phyloP scores from a whole-genome alignment of 2,329 filamentous ascomycete genomes.

The Zymoseptoria pseudotritici region DNA sequence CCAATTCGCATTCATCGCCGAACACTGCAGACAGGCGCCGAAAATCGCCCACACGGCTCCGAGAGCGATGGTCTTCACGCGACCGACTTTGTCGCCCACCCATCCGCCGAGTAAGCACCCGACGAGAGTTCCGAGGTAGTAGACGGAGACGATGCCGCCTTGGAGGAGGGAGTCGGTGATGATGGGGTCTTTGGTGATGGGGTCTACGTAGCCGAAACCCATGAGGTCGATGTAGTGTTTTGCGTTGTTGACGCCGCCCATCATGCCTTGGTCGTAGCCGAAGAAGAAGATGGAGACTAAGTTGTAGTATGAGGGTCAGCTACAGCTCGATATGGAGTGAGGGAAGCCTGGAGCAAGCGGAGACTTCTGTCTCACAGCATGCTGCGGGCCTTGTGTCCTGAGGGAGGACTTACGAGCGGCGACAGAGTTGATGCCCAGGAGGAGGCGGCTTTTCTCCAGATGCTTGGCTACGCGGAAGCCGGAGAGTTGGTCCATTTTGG shows the following conservation, averaged over 20 bases:
- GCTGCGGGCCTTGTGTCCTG: too few relatives aligned
- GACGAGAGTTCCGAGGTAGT: conserved; percentile 56
- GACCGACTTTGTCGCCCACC: conserved; percentile 55
- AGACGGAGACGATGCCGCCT: conserved; percentile 53
- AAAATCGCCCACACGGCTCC: conserved; percentile 40
- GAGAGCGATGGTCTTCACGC: conserved; percentile 56
- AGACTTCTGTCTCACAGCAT: too few relatives aligned
- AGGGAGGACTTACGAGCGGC: too few relatives aligned
- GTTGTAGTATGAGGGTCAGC: too few relatives aligned
- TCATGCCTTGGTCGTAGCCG: conserved; percentile 36
- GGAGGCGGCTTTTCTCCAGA: conserved; percentile 49
- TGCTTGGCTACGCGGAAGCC: conserved; percentile 26
- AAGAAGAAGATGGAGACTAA: conserved; percentile 61
- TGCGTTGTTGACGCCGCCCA: conserved; percentile 59
- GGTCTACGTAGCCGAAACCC: conserved; percentile 53
- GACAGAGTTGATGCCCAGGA: conserved; percentile 50
- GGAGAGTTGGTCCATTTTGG: conserved; percentile 19
- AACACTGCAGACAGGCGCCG: conserved; percentile 58
- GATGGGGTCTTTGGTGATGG: conserved; percentile 35
- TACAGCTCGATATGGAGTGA: too few relatives aligned
- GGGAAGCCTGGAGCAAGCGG: too few relatives aligned
- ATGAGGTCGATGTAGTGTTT: conserved; percentile 58
- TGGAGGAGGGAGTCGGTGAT: conserved; percentile 55
- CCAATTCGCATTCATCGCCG: conserved; percentile 59
- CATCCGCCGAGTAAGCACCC: conserved; percentile 57